phyloP scores from a whole-genome alignment of 176 grass and related monocot genomes.

The Triticum urartu region DNA sequence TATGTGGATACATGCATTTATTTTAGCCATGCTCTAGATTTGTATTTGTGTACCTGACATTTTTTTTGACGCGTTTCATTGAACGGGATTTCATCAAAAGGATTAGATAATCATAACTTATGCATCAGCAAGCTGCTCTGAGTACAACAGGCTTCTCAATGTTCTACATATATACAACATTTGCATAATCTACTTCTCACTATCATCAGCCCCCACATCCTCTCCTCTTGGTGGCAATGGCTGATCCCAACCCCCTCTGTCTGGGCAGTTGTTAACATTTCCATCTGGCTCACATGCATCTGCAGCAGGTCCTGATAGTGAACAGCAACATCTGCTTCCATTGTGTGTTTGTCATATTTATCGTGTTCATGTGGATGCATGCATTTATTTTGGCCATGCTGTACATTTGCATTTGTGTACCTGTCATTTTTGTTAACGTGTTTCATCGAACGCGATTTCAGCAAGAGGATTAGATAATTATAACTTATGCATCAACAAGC shows the following conservation, averaged over 20 bases:
- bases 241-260: neutral
- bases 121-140: neutral
- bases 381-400: neutral
- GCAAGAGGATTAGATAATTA: neutral
- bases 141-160: slow-evolving; percentile 15
- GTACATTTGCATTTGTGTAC: neutral
- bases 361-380: neutral
- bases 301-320: neutral
- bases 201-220: neutral
- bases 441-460: too few species aligned
- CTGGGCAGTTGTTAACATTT: neutral
- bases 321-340: neutral
- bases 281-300: neutral
- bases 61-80: too few species aligned
- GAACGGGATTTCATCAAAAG: too few species aligned
- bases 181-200: slow-evolving; percentile 11
- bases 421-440: too few species aligned
- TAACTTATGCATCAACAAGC: slow-evolving; percentile 2
- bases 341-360: neutral
- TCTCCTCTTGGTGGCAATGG: neutral
- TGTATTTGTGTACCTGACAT: neutral
- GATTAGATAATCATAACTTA: neutral
- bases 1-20: slow-evolving; percentile 3
- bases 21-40: neutral
- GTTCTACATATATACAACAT: slow-evolving; percentile 13